phyloP scores from a whole-genome alignment of 257 asterid genomes.

The Fraxinus quadrangulata region DNA sequence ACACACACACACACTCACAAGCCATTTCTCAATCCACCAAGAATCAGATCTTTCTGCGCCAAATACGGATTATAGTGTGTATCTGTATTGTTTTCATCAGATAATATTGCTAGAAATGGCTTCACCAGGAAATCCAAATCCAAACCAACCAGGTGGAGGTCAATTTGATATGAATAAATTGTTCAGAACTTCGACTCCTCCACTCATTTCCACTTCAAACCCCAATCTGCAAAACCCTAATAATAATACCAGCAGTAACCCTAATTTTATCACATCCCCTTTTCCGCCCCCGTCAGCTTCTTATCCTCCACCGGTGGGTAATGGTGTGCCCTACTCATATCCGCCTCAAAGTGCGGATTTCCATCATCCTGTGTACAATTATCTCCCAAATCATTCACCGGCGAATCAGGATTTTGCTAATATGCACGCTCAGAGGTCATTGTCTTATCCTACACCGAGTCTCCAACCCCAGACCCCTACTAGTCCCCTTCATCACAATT shows the following conservation, averaged over 20 bases:
- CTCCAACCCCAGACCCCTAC: neutral
- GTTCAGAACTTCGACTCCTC: slow-evolving; percentile 58
- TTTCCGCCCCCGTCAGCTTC: slow-evolving; percentile 73
- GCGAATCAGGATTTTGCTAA: slow-evolving; percentile 28
- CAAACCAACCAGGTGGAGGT: slow-evolving; percentile 68
- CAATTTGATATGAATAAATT: slow-evolving; percentile 73
- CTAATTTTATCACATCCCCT: neutral
- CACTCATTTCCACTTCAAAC: slow-evolving; percentile 30
- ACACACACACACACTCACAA: neutral
- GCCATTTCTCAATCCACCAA: slow-evolving; percentile 23
- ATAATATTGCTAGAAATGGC: slow-evolving; percentile 44
- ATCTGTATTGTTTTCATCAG: neutral
- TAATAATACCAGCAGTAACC: slow-evolving; percentile 14
- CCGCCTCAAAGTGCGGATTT: slow-evolving; percentile 55
- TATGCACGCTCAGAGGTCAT: slow-evolving; percentile 55
- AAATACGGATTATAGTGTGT: neutral
- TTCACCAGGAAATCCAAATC: slow-evolving; percentile 59
- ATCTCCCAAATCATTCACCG: slow-evolving; percentile 33
- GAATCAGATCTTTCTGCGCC: slow-evolving; percentile 21
- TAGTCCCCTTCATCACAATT: slow-evolving; percentile 13
- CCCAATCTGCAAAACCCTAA: slow-evolving; percentile 52
- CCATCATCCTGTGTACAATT: slow-evolving; percentile 47
- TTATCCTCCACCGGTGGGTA: slow-evolving; percentile 55
- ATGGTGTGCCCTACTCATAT: slow-evolving; percentile 37
- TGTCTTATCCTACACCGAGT: neutral